These are phyloP conservation scores for Carex parvula DNA, from an alignment of 176 grass and related monocot genomes.

Conservation along the genomic window DNA sequence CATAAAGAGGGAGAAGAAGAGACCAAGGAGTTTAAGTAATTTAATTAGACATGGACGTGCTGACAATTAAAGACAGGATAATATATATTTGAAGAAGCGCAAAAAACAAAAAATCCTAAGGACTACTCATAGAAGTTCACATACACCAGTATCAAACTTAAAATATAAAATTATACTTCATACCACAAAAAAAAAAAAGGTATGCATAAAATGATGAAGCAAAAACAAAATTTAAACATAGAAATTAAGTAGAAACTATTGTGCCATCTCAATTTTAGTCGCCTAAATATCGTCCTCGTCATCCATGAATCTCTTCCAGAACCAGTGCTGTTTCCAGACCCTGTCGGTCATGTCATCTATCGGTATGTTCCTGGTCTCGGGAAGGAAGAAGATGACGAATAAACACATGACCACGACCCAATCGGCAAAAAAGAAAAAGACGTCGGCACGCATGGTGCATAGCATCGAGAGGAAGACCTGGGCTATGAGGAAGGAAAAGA, in stretches of 20 bases:
- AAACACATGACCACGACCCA: conserved; percentile 39
- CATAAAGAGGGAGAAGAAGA: no score
- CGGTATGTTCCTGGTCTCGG: conserved; percentile 58
- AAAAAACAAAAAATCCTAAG: no score
- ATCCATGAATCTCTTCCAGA: conserved; percentile 57
- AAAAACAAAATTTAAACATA: background rate
- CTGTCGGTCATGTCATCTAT: conserved; percentile 51
- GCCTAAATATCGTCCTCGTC: background rate
- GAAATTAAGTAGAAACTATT: background rate
- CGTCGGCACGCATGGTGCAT: conserved; percentile 31
- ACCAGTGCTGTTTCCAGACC: conserved; percentile 60
- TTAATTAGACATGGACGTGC: no score
- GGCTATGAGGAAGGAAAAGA: conserved; percentile 71
- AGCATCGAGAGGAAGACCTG: conserved; percentile 76
- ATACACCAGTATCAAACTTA: background rate
- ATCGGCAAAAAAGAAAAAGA: conserved; percentile 52
- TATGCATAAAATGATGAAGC: background rate
- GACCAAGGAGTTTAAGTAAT: no score
- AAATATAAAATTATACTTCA: background rate
- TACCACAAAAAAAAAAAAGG: background rate
- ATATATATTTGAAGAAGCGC: no score
- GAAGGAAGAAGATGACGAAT: conserved; percentile 39
- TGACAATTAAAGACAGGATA: no score
- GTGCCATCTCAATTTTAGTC: background rate
- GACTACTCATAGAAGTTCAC: no score